Evolutionary conservation across 2,329 filamentous ascomycete species (phyloP).

Genomic region (Neonectria neomacrospora): DNA sequence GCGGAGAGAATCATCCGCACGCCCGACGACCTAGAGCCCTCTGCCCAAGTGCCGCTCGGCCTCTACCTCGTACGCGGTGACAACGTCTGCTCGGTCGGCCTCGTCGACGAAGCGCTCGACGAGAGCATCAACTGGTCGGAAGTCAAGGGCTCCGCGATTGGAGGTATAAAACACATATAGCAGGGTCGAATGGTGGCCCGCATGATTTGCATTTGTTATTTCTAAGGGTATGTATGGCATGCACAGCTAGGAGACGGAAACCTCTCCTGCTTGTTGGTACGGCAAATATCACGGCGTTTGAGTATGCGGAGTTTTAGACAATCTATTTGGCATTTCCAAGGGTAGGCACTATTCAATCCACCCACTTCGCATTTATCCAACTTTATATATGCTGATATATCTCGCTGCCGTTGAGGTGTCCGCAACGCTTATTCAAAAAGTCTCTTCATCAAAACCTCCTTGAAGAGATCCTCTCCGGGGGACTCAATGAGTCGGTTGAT

Average conservation of each 20-base stretch:
- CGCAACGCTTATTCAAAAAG: conserved; percentile 63
- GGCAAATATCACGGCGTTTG: conserved; percentile 41
- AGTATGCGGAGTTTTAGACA: conserved; percentile 45
- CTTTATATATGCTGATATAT: conserved; percentile 31
- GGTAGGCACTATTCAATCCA: conserved; percentile 30
- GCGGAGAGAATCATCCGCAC: conserved; percentile 91
- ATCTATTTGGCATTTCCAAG: conserved; percentile 38
- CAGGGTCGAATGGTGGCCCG: conserved; percentile 12
- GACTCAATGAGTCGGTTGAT: conserved; percentile 77
- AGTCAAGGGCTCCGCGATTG: conserved; percentile 86
- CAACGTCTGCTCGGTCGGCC: conserved; percentile 89
- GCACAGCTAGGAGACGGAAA: conserved; percentile 22
- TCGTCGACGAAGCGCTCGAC: conserved; percentile 91
- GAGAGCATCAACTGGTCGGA: conserved; percentile 91
- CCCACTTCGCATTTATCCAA: conserved; percentile 26
- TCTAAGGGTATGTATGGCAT: conserved; percentile 37
- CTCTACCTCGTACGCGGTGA: conserved; percentile 94
- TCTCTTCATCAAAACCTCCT: conserved; percentile 70
- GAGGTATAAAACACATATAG: conserved; percentile 81
- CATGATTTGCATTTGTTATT: conserved; percentile 26
- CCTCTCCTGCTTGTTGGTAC: conserved; percentile 28
- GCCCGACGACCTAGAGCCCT: conserved; percentile 83
- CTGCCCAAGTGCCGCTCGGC: conserved; percentile 83
- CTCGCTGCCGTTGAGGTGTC: not conserved
- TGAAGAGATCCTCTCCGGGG: conserved; percentile 76